Base-by-base conservation (phyloP, 169 alveolate genomes). In the Toxoplasma gondii region DNA sequence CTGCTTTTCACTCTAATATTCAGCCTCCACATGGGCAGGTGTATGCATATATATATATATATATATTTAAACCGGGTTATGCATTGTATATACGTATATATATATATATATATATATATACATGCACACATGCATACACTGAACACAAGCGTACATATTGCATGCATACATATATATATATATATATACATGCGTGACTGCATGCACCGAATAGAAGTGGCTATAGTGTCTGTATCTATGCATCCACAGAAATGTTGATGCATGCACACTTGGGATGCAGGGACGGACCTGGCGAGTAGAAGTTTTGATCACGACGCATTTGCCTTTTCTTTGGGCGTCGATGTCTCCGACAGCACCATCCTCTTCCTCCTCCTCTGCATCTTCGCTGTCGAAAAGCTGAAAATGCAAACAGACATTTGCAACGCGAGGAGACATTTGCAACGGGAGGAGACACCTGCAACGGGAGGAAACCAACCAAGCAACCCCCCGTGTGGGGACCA, bases 231-330 rank as follows among this genome's bases (percentile, higher is more conserved):
- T n/a, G 49, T 74, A 22, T 12, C 45, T 74, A 22, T 12, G n/a
- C 84, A 44, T 49, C 4, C 84, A 24, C n/a, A 36, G 4, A 22
- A 22, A 36, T 12, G 44, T n/a, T 31, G 44, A 74, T 16, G 9
- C 27, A 22, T 16, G 44, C 39, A n/a, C 43, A 49, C 12, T 12
- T 49, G 58, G 4, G 58, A 19, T 27, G 9, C 22, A 12, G 24
- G 38, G 2, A 22, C 93, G 53, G 41, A 53, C 96, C 96, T 94
- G 99, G 84, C 99, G 95, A 10, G 99, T 98, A 7, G 99, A 98
- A 27, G 99, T 98, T 96, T 98, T 98, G 88, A 98, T 97, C 0
- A 97, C 99, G 96, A 97, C 94, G 53, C 98, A 97, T 93, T 97
- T 98, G 54, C 98, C 99, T 93, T 96, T 97, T 93, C 96, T 95